phyloP scores from a whole-genome alignment of 352 stramenopile genomes.

The Phytophthora sp. region DNA sequence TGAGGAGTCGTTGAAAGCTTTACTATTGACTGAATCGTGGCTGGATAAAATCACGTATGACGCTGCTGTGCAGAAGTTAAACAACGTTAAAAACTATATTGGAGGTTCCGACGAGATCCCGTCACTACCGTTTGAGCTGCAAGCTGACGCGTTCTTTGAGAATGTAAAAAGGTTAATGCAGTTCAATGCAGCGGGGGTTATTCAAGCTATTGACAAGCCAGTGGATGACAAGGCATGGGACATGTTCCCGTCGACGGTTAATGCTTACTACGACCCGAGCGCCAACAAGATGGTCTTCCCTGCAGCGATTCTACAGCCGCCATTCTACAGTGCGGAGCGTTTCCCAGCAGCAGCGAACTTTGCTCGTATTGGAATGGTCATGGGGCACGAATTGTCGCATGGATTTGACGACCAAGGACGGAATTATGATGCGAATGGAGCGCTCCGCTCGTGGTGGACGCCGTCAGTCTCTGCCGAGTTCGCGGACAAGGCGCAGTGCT shows the following conservation, averaged over 20 bases:
- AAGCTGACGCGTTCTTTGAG: constrained; percentile 56
- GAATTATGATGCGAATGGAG: constrained; percentile 85
- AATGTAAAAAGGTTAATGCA: constrained; percentile 58
- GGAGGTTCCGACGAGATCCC: constrained; percentile 55
- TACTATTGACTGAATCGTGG: constrained; percentile 88
- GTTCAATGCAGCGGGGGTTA: constrained; percentile 31
- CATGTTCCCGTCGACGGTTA: constrained; percentile 94
- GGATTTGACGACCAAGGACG: constrained; percentile 94
- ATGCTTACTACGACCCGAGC: constrained; percentile 81
- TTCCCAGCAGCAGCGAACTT: constrained; percentile 92
- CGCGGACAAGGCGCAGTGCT: constrained; percentile 55
- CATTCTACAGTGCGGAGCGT: constrained; percentile 73
- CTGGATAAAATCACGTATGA: constrained; percentile 85
- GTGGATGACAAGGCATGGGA: constrained; percentile 71
- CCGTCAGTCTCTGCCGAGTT: constrained; percentile 55
- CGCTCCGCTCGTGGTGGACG: constrained; percentile 94
- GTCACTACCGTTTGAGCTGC: constrained; percentile 60
- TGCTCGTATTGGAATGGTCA: constrained; percentile 92
- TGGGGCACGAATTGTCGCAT: constrained; percentile 95
- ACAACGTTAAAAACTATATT: constrained; percentile 84
- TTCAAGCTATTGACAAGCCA: constrained; percentile 48
- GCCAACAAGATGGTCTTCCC: constrained; percentile 94
- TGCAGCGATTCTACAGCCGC: constrained; percentile 91
- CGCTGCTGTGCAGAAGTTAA: constrained; percentile 89
- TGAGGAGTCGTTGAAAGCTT: constrained; percentile 74